phyloP scores from a whole-genome alignment of 441 rosid species.

The Pelargonium cotyledonis region DNA sequence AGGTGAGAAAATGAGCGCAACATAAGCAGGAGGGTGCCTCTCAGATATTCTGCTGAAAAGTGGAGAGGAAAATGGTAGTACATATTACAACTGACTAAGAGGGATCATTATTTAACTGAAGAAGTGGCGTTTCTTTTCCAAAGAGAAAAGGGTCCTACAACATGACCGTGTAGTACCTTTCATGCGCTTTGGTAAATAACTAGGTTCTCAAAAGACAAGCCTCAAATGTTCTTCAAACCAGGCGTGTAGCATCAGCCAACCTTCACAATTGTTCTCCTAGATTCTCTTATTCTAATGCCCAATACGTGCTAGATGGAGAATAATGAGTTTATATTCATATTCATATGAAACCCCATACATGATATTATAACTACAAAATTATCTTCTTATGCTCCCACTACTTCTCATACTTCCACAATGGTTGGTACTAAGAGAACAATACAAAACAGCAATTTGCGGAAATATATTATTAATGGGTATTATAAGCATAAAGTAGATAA shows the following conservation, averaged over 20 bases:
- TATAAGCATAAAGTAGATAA: neutral
- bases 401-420: neutral
- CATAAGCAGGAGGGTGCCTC: neutral
- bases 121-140: neutral
- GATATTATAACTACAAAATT: neutral
- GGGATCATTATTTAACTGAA: neutral
- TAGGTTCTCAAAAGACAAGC: constrained; percentile 5
- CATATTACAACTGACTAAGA: neutral
- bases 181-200: neutral
- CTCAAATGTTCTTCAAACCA: neutral
- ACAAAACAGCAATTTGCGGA: neutral
- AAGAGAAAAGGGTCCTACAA: neutral
- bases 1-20: neutral
- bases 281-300: neutral
- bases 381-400: neutral
- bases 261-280: neutral
- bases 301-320: constrained; percentile 4
- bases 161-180: neutral
- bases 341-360: neutral
- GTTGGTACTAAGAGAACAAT: constrained; percentile 1
- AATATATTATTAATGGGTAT: neutral
- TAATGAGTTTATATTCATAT: neutral
- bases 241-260: neutral
- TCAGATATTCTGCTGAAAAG: neutral
- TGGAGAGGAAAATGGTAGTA: neutral